These are phyloP conservation scores for Vitis rupestris DNA, from an alignment of 164 flowering plant species.

Conservation along the genomic window DNA sequence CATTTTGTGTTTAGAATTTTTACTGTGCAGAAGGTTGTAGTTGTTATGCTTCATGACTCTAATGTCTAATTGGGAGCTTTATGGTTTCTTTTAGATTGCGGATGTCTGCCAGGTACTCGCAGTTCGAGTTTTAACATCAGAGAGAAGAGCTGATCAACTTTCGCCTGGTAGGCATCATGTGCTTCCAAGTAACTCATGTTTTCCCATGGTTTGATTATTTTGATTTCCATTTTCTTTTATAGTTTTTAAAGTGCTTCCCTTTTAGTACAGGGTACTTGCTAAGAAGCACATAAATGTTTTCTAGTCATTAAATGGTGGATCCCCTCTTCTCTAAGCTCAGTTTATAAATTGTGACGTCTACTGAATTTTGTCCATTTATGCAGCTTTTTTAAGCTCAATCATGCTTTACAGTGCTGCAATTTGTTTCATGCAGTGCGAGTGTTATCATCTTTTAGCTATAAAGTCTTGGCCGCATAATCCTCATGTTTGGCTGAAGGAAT, in stretches of 20 bases:
- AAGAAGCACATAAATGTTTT: neutral
- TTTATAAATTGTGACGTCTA: too few species aligned
- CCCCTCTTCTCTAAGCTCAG: neutral
- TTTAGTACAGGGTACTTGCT: neutral
- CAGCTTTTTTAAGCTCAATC: too few species aligned
- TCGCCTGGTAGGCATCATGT: conserved; percentile 60
- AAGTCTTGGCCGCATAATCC: too few species aligned
- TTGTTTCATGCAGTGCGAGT: too few species aligned
- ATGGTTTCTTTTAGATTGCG: conserved; percentile 58
- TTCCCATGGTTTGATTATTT: conserved; percentile 2
- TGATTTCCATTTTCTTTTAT: neutral
- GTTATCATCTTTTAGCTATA: too few species aligned
- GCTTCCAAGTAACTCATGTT: neutral
- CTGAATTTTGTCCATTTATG: too few species aligned
- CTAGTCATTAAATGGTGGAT: neutral
- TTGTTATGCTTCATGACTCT: conserved; percentile 7
- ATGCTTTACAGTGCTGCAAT: too few species aligned
- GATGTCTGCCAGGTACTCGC: conserved; percentile 75
- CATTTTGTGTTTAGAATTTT: neutral
- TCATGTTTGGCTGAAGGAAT: too few species aligned
- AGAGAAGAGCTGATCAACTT: conserved; percentile 59
- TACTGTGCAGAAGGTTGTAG: conserved; percentile 8
- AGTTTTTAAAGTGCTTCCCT: neutral
- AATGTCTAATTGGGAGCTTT: conserved; percentile 16
- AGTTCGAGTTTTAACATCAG: conserved; percentile 75